phyloP scores from a whole-genome alignment of 2,329 filamentous ascomycete species.

The Monosporascus sp. region DNA sequence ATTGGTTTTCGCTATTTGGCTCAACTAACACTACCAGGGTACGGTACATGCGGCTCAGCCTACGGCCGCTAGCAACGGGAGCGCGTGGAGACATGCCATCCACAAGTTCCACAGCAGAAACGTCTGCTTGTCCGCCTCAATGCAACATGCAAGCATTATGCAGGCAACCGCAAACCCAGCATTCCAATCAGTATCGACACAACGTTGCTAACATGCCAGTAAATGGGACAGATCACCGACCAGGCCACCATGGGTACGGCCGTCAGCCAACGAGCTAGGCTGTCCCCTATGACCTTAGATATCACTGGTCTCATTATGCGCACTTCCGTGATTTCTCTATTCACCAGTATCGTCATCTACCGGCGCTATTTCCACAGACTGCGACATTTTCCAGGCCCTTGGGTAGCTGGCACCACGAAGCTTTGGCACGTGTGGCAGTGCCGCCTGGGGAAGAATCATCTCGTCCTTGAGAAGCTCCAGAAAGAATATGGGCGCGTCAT shows the following conservation, averaged over 20 bases:
- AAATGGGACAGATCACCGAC: neutral
- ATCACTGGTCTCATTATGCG: too few relatives aligned
- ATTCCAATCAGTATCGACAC: neutral
- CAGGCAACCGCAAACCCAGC: neutral
- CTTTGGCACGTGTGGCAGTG: conserved; percentile 15
- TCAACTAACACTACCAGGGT: too few relatives aligned
- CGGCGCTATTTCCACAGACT: conserved; percentile 13
- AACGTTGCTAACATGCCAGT: neutral
- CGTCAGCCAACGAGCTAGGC: neutral
- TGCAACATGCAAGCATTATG: neutral
- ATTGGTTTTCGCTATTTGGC: too few relatives aligned
- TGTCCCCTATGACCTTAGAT: neutral
- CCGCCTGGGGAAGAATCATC: conserved; percentile 8
- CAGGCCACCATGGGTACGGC: neutral
- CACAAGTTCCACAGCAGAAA: neutral
- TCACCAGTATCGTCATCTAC: conserved; percentile 15
- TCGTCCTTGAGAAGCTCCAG: conserved; percentile 12
- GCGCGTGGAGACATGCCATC: neutral
- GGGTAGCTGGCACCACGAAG: conserved; percentile 11
- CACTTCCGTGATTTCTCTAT: neutral
- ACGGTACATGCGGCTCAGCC: too few relatives aligned
- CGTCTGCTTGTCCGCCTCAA: neutral
- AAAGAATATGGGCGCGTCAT: conserved; percentile 14
- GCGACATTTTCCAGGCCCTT: conserved; percentile 11
- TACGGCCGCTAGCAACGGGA: neutral